Evolutionary conservation across 108 stramenopile genomes (phyloP).

Genomic region (Pseudonitzschia multistriata): DNA sequence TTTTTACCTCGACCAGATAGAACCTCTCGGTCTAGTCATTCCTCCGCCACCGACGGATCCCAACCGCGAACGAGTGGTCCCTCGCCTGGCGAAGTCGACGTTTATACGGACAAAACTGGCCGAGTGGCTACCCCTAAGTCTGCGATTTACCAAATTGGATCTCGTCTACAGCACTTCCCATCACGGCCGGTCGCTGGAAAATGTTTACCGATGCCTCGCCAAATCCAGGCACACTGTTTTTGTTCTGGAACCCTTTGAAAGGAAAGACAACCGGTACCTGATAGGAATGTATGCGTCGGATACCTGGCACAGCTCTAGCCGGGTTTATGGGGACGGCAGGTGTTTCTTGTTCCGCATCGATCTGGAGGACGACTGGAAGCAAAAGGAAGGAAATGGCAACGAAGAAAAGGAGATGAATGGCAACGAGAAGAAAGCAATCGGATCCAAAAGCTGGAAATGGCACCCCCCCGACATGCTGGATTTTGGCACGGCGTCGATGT

Average conservation of each 20-base stretch:
- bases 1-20: conserved; percentile 9
- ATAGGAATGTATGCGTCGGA: conserved; percentile 84
- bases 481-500: neutral
- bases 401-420: neutral
- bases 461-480: conserved; percentile 41
- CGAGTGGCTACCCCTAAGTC: conserved; percentile 64
- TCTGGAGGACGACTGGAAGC: conserved; percentile 34
- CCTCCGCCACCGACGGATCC: conserved; percentile 12
- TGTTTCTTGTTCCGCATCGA: conserved; percentile 79
- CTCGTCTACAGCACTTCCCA: conserved; percentile 74
- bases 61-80: conserved; percentile 18
- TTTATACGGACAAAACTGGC: conserved; percentile 54
- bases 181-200: conserved; percentile 75
- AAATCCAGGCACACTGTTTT: conserved; percentile 65
- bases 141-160: conserved; percentile 73
- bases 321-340: conserved; percentile 71
- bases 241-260: conserved; percentile 57
- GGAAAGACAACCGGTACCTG: conserved; percentile 14
- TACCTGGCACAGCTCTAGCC: conserved; percentile 59
- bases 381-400: neutral
- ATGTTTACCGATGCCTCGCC: conserved; percentile 54
- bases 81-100: conserved; percentile 51
- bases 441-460: conserved; percentile 71
- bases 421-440: neutral
- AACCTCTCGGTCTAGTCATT: conserved; percentile 28